Percentiles rank a stretch among this genome's conserved stretches.
These are phyloP conservation scores for Trichosanthes truncata DNA, from an alignment of 306 rosid species.

Conservation along the genomic window DNA sequence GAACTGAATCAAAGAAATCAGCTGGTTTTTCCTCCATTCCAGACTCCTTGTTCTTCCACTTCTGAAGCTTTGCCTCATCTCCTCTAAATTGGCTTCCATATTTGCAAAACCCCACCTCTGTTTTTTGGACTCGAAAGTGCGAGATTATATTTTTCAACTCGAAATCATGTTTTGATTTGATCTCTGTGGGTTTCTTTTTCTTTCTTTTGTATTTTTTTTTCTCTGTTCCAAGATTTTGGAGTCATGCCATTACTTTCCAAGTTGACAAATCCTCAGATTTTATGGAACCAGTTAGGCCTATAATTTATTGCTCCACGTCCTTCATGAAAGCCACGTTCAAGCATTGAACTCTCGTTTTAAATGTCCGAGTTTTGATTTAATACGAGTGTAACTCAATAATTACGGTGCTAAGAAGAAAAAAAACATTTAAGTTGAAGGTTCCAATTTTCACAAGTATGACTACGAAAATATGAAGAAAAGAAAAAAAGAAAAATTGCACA, in stretches of 20 bases:
- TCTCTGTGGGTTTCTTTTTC: not conserved
- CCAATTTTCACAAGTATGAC: too few relatives aligned
- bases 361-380: too few relatives aligned
- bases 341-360: not conserved
- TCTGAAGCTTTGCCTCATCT: conserved; percentile 45
- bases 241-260: not conserved
- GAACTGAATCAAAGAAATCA: conserved; percentile 37
- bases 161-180: not conserved
- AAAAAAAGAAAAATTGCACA: too few relatives aligned
- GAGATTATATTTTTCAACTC: too few relatives aligned
- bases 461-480: too few relatives aligned
- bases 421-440: too few relatives aligned
- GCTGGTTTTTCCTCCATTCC: conserved; percentile 75
- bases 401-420: too few relatives aligned
- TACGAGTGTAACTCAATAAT: too few relatives aligned
- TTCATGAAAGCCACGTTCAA: not conserved
- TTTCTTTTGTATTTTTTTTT: not conserved
- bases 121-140: not conserved
- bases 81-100: conserved; percentile 25
- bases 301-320: not conserved
- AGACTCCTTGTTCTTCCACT: conserved; percentile 47
- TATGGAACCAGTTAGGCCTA: not conserved
- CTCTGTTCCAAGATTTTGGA: not conserved
- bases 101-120: conserved; percentile 2
- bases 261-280: not conserved